phyloP scores from a whole-genome alignment of 257 asterid species.

The Leonotis leonurus region DNA sequence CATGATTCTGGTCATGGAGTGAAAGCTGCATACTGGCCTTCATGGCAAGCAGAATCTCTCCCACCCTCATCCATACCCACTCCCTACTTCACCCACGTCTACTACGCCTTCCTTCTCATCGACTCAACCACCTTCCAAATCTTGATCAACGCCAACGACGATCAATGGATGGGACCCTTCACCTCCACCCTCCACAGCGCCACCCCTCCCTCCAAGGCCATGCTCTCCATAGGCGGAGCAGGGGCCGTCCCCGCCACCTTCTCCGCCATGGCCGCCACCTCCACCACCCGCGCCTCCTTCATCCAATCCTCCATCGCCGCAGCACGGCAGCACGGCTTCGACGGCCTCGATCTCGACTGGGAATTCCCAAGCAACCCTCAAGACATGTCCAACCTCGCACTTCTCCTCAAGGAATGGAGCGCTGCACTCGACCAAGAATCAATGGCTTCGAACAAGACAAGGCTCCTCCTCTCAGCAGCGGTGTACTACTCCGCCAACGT shows the following conservation, averaged over 20 bases:
- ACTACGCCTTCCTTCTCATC: constrained; percentile 35
- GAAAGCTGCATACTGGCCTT: constrained; percentile 45
- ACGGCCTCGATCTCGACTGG: constrained; percentile 65
- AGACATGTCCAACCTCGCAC: constrained; percentile 42
- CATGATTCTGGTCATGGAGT: constrained; percentile 13
- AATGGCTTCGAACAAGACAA: constrained; percentile 12
- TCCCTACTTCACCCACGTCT: constrained; percentile 40
- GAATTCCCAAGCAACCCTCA: constrained; percentile 31
- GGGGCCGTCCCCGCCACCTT: constrained; percentile 22
- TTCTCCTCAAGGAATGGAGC: constrained; percentile 32
- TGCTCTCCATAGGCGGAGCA: constrained; percentile 53
- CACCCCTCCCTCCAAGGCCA: constrained; percentile 17
- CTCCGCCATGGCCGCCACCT: constrained; percentile 22
- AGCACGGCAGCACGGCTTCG: constrained; percentile 36
- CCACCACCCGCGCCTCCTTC: constrained; percentile 31
- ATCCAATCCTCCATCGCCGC: constrained; percentile 35
- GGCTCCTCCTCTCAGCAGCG: constrained; percentile 33
- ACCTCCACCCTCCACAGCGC: constrained; percentile 31
- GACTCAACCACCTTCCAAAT: constrained; percentile 33
- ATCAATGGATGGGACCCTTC: constrained; percentile 35
- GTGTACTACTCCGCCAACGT: constrained; percentile 34
- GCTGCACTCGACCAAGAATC: constrained; percentile 21
- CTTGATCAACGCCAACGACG: constrained; percentile 23
- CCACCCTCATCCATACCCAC: constrained; percentile 41
- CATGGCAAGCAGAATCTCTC: constrained; percentile 31